Evolutionary conservation across 495 filamentous ascomycete species (phyloP).

Genomic region (Tricharina praecox): DNA sequence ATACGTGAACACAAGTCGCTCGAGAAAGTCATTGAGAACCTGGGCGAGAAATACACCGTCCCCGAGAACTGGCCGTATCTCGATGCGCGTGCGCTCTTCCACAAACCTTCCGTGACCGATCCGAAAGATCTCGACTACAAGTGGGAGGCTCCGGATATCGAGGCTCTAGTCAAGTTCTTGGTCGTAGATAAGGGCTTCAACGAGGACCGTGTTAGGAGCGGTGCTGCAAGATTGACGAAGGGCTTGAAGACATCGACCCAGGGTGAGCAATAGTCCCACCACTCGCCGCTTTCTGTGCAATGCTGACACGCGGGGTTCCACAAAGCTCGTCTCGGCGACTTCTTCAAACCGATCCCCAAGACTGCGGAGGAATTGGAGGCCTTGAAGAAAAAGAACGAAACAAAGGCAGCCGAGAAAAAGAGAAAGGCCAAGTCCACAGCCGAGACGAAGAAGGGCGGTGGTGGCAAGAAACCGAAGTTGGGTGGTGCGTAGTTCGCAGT

Average conservation of each 20-base stretch:
- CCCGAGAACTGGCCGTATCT: slow-evolving; percentile 88
- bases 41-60: slow-evolving; percentile 62
- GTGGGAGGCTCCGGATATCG: slow-evolving; percentile 84
- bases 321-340: slow-evolving; percentile 65
- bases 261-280: slow-evolving; percentile 22
- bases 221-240: slow-evolving; percentile 60
- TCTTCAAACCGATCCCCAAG: slow-evolving; percentile 89
- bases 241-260: slow-evolving; percentile 80
- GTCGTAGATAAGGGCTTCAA: slow-evolving; percentile 91
- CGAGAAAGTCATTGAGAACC: slow-evolving; percentile 66
- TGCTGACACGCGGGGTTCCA: not conserved
- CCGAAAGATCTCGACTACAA: slow-evolving; percentile 87
- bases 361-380: slow-evolving; percentile 63
- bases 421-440: slow-evolving; percentile 84
- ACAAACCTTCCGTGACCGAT: slow-evolving; percentile 75
- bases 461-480: slow-evolving; percentile 78
- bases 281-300: not conserved
- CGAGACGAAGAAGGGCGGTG: slow-evolving; percentile 72
- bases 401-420: slow-evolving; percentile 74
- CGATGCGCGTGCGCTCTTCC: slow-evolving; percentile 82
- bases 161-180: slow-evolving; percentile 73
- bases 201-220: slow-evolving; percentile 74
- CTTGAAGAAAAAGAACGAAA: slow-evolving; percentile 83
- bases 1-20: slow-evolving; percentile 79
- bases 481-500: slow-evolving; percentile 23